Evolutionary conservation across 352 stramenopile species (phyloP), one percentile per base, ranked within the genome.

Genomic region (Pythium diclinum): DNA sequence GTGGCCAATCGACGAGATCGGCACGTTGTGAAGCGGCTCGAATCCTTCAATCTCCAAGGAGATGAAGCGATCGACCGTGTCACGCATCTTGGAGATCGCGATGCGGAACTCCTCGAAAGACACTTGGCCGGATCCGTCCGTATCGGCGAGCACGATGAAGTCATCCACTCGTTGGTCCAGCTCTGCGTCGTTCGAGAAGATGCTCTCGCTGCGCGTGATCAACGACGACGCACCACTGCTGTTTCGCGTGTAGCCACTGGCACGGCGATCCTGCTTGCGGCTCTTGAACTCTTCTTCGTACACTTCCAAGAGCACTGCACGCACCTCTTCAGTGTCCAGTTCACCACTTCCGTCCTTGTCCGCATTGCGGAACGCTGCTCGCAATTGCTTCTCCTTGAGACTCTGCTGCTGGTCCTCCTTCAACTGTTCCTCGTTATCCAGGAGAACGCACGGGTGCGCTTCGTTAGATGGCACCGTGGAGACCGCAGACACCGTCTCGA

Each of bases 21-120:
- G 72, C 8, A 96, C 76, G 36, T 83, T 73, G 60, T 91, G 72
- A 19, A 96, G 76, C 4, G 74, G 60, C 44, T 82, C 73, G 58
- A 81, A 94, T 0, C 85, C 86, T 61, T 92, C 84, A 32, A 96
- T 73, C 36, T 94, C 81, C 34, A 96, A 54, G 16, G 79, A 89
- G 36, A 96, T 76, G 38, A 77, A 94, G 10, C 85, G 86, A 33
- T 89, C 76, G 33, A 87, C 68, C 0, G 69, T 83, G n/a, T 81
- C 71, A 8, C 85, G 79, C 19, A 81, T 90, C 67, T 93, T 93
- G 1, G 79, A 63, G 69, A 96, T 91, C 7, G 87, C 87, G 28
- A 83, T 69, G 66, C 93, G 92, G 59, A 96, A 96, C 61, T 94
- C 86, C 64, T 95, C 87, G 77, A 85, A 93, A 34, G 85, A 94